Base-by-base conservation (phyloP, 768 basidiomycete species). In the Rhodosporidiobolus odoratus region DNA sequence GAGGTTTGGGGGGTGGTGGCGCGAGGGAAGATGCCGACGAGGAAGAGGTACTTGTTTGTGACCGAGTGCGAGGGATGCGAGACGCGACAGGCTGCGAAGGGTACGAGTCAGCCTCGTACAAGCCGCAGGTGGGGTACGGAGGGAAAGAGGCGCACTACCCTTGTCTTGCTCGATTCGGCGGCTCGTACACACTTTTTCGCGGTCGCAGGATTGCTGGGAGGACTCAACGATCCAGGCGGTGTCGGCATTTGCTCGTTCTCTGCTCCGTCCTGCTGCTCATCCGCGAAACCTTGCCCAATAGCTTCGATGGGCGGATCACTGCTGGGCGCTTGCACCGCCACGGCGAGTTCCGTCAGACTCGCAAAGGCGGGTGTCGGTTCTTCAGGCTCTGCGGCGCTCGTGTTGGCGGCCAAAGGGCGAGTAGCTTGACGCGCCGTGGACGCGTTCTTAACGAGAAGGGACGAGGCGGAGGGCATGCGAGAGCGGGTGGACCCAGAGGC, bases 221-320 rank as follows among this genome's bases (percentile, higher is more conserved):
- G 41, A 32, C 53, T 56, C 32, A 43, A 35, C 43, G 56, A 48
- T 4, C 25, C 23, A 6, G 64, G 64, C 43, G 64, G 63, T 0
- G 53, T 65, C 6, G 63, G 64, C 64, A 58, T 45, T 56, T 57
- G 41, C 40, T 17, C 16, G n/a, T 47, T 21, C 0, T 60, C 41
- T 27, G 30, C 43, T 21, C 25, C 58, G 19, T 19, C 41, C 21
- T 19, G 9, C 48, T 10, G 12, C n/a, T 52, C 48, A 16, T 52
- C 52, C n/a, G 40, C 27, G 13, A 54, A 40, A 12, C 16, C 3
- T 37, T 35, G 12, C 48, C 27, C 48, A n/a, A 10, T 8, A 23
- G 9, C 48, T n/a, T n/a, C n/a, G n/a, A n/a, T n/a, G n/a, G n/a
- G n/a, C 12, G 48, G 48, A 5, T 56, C 34, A 19, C 54, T 34